phyloP scores from a whole-genome alignment of 2,329 filamentous ascomycete genomes.

The Waltergamsia citrina region DNA sequence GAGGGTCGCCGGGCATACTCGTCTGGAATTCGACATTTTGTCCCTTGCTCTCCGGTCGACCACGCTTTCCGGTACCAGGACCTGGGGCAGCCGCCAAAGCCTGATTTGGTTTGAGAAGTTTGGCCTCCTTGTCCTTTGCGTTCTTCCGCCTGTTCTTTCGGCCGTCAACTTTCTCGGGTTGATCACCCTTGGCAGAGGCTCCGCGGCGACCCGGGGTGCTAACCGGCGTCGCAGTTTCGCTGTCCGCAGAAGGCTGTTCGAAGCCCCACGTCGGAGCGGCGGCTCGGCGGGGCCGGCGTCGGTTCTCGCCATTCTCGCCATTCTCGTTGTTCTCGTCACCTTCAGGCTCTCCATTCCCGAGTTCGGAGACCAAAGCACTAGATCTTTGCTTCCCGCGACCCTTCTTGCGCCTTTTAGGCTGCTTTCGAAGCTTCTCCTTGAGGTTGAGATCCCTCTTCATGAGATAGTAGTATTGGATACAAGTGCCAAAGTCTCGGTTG shows the following conservation, averaged over 20 bases:
- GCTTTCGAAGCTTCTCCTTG: constrained; percentile 65
- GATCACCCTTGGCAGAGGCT: constrained; percentile 29
- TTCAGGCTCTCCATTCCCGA: constrained; percentile 50
- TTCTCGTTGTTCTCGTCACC: constrained; percentile 45
- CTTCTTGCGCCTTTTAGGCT: constrained; percentile 49
- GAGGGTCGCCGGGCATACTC: constrained; percentile 26
- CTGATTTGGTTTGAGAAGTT: constrained; percentile 28
- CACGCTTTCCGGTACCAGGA: constrained; percentile 31
- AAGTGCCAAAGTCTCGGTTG: constrained; percentile 64
- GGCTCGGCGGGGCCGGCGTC: constrained; percentile 48
- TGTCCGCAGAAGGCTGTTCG: constrained; percentile 47
- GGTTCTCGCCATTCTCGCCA: constrained; percentile 50
- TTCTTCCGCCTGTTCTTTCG: constrained; percentile 25
- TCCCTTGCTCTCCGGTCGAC: constrained; percentile 16
- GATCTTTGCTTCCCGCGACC: constrained; percentile 49
- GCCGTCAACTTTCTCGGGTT: constrained; percentile 34
- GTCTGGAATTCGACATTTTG: constrained; percentile 31
- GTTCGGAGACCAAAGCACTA: constrained; percentile 57
- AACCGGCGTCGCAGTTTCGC: constrained; percentile 46
- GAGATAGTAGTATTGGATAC: constrained; percentile 80
- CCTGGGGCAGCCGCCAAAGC: constrained; percentile 36
- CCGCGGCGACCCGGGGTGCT: constrained; percentile 49
- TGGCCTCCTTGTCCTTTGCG: constrained; percentile 30
- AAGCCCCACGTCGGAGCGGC: constrained; percentile 64
- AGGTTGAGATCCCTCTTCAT: constrained; percentile 68